phyloP scores from a whole-genome alignment of 169 alveolate genomes.

The Theileria luwenshuni region DNA sequence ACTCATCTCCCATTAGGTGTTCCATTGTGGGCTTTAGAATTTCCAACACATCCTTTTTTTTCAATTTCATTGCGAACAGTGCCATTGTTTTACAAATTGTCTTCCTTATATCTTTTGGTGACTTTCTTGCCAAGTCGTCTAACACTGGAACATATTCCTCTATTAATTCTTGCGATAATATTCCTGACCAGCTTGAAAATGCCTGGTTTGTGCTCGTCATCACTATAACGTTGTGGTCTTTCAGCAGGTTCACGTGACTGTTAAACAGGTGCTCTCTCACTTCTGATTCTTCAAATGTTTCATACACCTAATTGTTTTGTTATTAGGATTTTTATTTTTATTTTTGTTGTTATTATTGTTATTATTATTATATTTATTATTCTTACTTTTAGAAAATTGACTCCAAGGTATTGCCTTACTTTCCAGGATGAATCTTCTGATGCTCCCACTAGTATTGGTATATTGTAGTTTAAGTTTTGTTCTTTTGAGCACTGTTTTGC shows the following conservation, averaged over 20 bases:
- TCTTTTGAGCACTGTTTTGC: constrained; percentile 60
- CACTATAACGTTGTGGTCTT: constrained; percentile 49
- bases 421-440: constrained; percentile 63
- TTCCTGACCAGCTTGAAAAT: constrained; percentile 45
- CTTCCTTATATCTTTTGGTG: constrained; percentile 28
- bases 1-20: constrained; percentile 32
- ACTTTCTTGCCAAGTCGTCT: constrained; percentile 26
- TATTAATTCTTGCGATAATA: constrained; percentile 29
- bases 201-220: constrained; percentile 38
- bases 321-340: too few species aligned
- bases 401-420: constrained; percentile 51
- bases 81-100: constrained; percentile 39
- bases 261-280: constrained; percentile 33
- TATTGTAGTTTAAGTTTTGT: constrained; percentile 54
- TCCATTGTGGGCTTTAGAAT: constrained; percentile 26
- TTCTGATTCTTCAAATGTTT: constrained; percentile 47
- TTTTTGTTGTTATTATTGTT: too few species aligned
- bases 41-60: constrained; percentile 9
- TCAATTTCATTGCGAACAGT: constrained; percentile 41
- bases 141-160: constrained; percentile 44
- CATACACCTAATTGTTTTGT: constrained; percentile 38
- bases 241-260: constrained; percentile 36
- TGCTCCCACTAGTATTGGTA: constrained; percentile 58
- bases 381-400: constrained; percentile 12
- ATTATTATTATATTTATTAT: not conserved